Conservation (phyloP, 371 early-diverging fungal genomes). For the Mortierella polycephala region DNA sequence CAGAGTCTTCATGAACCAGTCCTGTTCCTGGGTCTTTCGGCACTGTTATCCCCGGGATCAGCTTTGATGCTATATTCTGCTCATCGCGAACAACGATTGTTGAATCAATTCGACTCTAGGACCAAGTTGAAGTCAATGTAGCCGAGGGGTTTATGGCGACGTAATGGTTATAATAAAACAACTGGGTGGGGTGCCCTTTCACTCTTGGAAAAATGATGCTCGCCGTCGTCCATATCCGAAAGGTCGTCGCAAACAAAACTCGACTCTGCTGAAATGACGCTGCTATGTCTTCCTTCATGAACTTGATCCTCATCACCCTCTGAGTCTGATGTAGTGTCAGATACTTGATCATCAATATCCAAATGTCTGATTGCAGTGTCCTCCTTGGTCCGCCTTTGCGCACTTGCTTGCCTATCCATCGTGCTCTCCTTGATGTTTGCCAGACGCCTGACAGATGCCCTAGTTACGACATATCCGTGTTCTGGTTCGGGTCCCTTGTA, state of each 20-base stretch:
- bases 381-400: no score
- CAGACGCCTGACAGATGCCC: no score
- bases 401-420: no score
- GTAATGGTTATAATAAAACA: no score
- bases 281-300: background rate
- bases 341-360: conserved; percentile 6
- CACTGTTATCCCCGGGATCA: conserved; percentile 6
- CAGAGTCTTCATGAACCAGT: background rate
- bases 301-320: conserved; percentile 10
- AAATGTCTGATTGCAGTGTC: background rate
- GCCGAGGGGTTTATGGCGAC: no score
- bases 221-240: conserved; percentile 16
- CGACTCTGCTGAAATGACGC: conserved; percentile 35
- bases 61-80: conserved; percentile 22
- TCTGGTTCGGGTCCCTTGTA: no score
- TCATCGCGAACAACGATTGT: conserved; percentile 11
- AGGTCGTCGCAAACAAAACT: conserved; percentile 34
- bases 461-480: no score
- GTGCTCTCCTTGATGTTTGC: no score
- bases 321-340: conserved; percentile 30
- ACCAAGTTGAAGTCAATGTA: background rate
- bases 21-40: conserved; percentile 2
- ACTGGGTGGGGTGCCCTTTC: background rate
- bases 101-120: conserved; percentile 6
- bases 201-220: background rate